Evolutionary conservation across 805 yeast species (phyloP).

Genomic region (Wickerhamomyces xylosicus): DNA sequence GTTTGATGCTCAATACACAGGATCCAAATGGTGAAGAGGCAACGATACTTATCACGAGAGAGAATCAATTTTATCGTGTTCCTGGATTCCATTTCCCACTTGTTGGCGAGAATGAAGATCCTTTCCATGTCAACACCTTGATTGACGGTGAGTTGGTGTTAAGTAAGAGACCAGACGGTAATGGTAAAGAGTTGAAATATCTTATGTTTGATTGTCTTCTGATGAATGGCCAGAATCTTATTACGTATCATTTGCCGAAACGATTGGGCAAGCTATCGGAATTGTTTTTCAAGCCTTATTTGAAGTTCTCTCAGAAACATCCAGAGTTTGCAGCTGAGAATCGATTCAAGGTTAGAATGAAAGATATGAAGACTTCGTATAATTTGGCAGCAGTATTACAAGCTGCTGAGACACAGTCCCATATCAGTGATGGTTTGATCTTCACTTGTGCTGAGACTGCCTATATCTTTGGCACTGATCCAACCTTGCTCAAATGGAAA

Average conservation of each 20-base stretch:
- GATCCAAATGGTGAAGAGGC: slow-evolving; percentile 78
- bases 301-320: slow-evolving; percentile 50
- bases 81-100: slow-evolving; percentile 81
- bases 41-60: slow-evolving; percentile 80
- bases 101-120: slow-evolving; percentile 32
- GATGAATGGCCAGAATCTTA: slow-evolving; percentile 63
- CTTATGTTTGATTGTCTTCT: slow-evolving; percentile 89
- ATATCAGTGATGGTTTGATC: slow-evolving; percentile 88
- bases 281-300: slow-evolving; percentile 75
- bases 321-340: slow-evolving; percentile 69
- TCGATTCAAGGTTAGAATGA: slow-evolving; percentile 81
- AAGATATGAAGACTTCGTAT: slow-evolving; percentile 79
- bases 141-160: slow-evolving; percentile 91
- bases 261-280: slow-evolving; percentile 82
- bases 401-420: slow-evolving; percentile 63
- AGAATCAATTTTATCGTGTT: slow-evolving; percentile 74
- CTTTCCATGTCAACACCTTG: slow-evolving; percentile 77
- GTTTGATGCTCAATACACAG: slow-evolving; percentile 55
- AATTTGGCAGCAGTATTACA: slow-evolving; percentile 67
- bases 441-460: slow-evolving; percentile 88
- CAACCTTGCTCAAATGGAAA: slow-evolving; percentile 86
- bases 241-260: slow-evolving; percentile 63
- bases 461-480: slow-evolving; percentile 82
- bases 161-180: slow-evolving; percentile 44
- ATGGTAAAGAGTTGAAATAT: slow-evolving; percentile 60